Evolutionary conservation across 495 filamentous ascomycete genomes (phyloP).

Genomic region (Jackrogersella multiformis): DNA sequence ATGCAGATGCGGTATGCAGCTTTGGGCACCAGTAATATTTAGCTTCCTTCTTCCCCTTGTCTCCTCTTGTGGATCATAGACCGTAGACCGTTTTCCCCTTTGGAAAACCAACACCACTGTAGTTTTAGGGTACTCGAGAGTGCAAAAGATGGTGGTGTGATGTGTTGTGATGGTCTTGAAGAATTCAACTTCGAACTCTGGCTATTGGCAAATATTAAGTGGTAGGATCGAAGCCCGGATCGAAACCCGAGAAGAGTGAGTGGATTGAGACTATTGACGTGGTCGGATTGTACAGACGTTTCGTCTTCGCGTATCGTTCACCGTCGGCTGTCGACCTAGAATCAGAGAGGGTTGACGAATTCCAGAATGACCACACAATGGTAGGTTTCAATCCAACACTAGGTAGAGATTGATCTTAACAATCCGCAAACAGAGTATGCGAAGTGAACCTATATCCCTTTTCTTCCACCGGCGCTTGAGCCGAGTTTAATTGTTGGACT

Average conservation of each 20-base stretch:
- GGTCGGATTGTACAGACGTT: conserved; percentile 18
- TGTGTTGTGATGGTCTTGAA: too few relatives aligned
- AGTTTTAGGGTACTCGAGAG: background rate
- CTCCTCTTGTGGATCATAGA: conserved; percentile 11
- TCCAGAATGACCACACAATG: conserved; percentile 23
- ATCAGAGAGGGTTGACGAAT: conserved; percentile 25
- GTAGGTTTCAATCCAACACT: conserved; percentile 30
- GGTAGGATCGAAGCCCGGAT: background rate
- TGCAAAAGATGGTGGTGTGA: too few relatives aligned
- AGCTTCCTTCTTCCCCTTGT: conserved; percentile 21
- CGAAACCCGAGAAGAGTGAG: conserved; percentile 4
- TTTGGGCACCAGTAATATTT: conserved; percentile 42
- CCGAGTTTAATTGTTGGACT: conserved; percentile 21
- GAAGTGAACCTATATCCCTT: conserved; percentile 17
- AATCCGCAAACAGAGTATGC: conserved; percentile 20
- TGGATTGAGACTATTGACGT: conserved; percentile 1
- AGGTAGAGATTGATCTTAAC: conserved; percentile 4
- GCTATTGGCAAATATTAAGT: conserved; percentile 14
- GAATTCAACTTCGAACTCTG: background rate
- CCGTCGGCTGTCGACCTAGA: background rate
- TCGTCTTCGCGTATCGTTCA: conserved; percentile 19
- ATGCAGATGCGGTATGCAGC: conserved; percentile 38
- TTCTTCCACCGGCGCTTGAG: conserved; percentile 25
- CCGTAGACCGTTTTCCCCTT: too few relatives aligned
- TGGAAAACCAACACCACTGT: background rate